phyloP scores from a whole-genome alignment of 495 filamentous ascomycete species.

The Platismatia glauca region DNA sequence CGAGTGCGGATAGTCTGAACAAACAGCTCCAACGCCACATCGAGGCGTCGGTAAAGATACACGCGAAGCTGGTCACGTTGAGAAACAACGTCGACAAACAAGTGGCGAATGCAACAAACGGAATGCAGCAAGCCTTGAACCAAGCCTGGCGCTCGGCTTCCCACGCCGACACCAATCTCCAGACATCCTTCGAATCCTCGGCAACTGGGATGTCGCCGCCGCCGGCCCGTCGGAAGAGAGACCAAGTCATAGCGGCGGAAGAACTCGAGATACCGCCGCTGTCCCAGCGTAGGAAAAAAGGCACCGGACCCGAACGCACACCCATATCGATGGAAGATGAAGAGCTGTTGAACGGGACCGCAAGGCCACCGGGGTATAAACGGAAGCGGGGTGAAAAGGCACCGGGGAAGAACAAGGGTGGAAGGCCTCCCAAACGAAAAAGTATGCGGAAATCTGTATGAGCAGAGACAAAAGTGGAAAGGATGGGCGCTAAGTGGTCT shows the following conservation, averaged over 20 bases:
- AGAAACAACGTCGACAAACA: slow-evolving; percentile 11
- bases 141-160: slow-evolving; percentile 13
- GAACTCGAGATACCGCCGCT: slow-evolving; percentile 3
- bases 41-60: slow-evolving; percentile 14
- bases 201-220: slow-evolving; percentile 6
- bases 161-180: background rate
- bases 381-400: slow-evolving; percentile 7
- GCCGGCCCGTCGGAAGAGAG: background rate
- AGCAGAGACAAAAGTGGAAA: slow-evolving; percentile 11
- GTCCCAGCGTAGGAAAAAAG: slow-evolving; percentile 9
- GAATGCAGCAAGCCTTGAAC: slow-evolving; percentile 14
- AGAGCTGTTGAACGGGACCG: background rate
- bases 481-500: slow-evolving; percentile 15
- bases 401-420: slow-evolving; percentile 3
- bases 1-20: slow-evolving; percentile 8
- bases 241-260: background rate
- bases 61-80: slow-evolving; percentile 12
- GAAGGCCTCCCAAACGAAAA: slow-evolving; percentile 12
- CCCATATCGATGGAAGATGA: slow-evolving; percentile 17
- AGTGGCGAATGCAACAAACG: slow-evolving; percentile 14
- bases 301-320: slow-evolving; percentile 11
- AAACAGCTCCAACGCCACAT: slow-evolving; percentile 15
- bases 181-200: background rate
- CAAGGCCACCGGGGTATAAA: slow-evolving; percentile 2
- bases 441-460: slow-evolving; percentile 14